Conservation (phyloP, 805 yeast species). For the Ascoidea asiatica region DNA sequence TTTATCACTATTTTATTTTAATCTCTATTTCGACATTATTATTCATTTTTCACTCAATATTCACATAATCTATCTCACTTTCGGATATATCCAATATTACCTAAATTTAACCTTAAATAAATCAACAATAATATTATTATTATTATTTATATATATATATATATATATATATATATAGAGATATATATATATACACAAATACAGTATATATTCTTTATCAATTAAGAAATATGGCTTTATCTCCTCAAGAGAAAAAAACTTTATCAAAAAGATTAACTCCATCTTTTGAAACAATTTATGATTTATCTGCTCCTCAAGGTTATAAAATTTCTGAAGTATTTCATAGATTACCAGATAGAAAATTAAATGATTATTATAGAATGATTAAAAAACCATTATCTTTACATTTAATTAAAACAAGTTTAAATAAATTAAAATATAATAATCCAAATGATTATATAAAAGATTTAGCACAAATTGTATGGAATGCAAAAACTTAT, state of each 20-base stretch:
- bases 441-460: slow-evolving; percentile 53
- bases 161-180: no score
- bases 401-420: slow-evolving; percentile 53
- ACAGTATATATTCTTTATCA: no score
- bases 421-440: slow-evolving; percentile 42
- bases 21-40: no score
- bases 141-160: no score
- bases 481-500: slow-evolving; percentile 82
- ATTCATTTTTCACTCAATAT: no score
- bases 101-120: no score
- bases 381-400: slow-evolving; percentile 74
- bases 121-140: no score
- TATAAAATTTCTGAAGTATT: slow-evolving; percentile 39
- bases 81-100: no score
- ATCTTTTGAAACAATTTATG: slow-evolving; percentile 24
- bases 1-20: no score
- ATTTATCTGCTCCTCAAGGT: slow-evolving; percentile 27
- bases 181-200: no score
- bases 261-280: background rate
- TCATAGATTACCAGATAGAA: slow-evolving; percentile 60
- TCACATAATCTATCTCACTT: no score
- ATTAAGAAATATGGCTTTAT: background rate
- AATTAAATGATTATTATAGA: slow-evolving; percentile 65
- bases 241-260: background rate
- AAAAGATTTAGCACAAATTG: slow-evolving; percentile 67